Base-by-base conservation (phyloP, 352 stramenopile genomes). In the Globisporangium irregulare region DNA sequence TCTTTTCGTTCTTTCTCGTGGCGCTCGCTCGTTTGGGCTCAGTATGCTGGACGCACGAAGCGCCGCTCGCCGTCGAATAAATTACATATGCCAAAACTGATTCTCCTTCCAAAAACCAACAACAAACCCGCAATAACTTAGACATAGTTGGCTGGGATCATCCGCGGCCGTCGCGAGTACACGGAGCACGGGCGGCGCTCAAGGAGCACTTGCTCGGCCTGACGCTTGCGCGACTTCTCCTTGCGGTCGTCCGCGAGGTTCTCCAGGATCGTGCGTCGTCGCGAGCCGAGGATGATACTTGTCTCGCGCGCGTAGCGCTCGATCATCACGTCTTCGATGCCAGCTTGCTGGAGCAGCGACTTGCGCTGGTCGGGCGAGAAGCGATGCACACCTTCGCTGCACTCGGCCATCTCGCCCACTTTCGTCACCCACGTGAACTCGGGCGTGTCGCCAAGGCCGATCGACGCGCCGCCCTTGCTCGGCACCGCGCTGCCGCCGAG, bases 121-220 rank as follows among this genome's bases (percentile, higher is more conserved):
- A 51, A 29, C 29, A 62, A 36, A 50, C 43, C 43, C 43, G 43
- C 43, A 48, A 62, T 62, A 50, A 62, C 56, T 76, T 51, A 84
- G 51, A 77, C 75, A 70, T 90, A 90, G 71, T 90, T 87, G 69
- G 78, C 69, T 43, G 82, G 82, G 69, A 90, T 90, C 78, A 90
- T 90, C 48, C 82, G 78, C 32, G 82, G 82, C 62, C 80, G 71
- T 55, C 80, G 74, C 55, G 84, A 71, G 73, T 79, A 82, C 43
- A 75, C 64, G 29, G 78, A 76, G 58, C 81, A 84, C 36, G 78
- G 71, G 46, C 76, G 77, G 32, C 29, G 56, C 62, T 73, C 60
- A 34, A 83, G 75, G 41, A 87, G 73, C 29, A 74, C 71, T 36
- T 86, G 69, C 15, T 83, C 73, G 51, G 79, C 74, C 61, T 73